Evolutionary conservation across 345 rosid genomes (phyloP).

Genomic region (Limnanthes douglasii): DNA sequence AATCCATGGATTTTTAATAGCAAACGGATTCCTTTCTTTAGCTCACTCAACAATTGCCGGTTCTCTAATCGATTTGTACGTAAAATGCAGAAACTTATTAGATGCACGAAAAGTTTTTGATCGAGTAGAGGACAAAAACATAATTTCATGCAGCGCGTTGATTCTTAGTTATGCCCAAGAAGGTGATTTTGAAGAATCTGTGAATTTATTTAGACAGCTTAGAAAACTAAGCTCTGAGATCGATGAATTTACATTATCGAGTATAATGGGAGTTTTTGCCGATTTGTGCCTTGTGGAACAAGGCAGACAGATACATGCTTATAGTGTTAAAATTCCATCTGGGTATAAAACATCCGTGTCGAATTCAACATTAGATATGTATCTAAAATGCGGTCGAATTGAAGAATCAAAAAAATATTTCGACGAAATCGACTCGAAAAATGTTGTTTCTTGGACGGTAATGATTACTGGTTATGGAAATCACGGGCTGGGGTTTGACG

Average conservation of each 20-base stretch:
- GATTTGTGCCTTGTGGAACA: conserved; percentile 73
- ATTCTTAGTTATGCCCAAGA: conserved; percentile 82
- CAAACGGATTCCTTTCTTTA: conserved; percentile 37
- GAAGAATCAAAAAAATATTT: conserved; percentile 59
- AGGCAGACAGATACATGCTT: conserved; percentile 81
- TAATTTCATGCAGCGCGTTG: conserved; percentile 57
- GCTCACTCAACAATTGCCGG: conserved; percentile 30
- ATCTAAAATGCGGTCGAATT: conserved; percentile 65
- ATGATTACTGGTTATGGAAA: conserved; percentile 89
- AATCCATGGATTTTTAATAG: conserved; percentile 46
- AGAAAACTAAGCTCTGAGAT: conserved; percentile 18
- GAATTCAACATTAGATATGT: conserved; percentile 77
- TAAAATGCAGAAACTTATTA: conserved; percentile 40
- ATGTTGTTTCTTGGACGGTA: conserved; percentile 83
- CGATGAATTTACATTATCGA: conserved; percentile 59
- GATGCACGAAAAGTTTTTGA: conserved; percentile 46
- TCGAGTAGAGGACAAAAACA: conserved; percentile 38
- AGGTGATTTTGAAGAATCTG: conserved; percentile 42
- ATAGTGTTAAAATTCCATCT: conserved; percentile 37
- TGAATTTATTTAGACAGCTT: conserved; percentile 52
- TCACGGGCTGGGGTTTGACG: conserved; percentile 67
- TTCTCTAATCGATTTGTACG: conserved; percentile 64
- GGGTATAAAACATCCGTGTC: conserved; percentile 49
- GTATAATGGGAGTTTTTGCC: conserved; percentile 65
- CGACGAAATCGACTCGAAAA: conserved; percentile 30